Evolutionary conservation across 805 yeast genomes (phyloP), one percentile per base, ranked within the genome.

Genomic region (Pichia californica): DNA sequence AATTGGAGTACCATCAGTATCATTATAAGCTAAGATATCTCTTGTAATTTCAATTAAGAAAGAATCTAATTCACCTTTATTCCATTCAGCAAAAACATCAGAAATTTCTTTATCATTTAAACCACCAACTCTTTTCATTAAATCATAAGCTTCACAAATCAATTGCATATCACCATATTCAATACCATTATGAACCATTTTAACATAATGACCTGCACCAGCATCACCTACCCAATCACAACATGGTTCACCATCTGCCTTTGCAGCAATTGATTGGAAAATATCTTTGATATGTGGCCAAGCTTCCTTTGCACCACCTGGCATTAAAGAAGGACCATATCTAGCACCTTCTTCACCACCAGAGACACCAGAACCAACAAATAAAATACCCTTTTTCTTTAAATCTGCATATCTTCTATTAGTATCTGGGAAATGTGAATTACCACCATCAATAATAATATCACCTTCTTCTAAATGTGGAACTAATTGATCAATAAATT

Each of bases 311-410:
- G 88, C 85, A 67, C 99, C 99, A 81, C 99, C 99, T 59, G 99
- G 99, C 99, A 91, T 91, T 69, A 91, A 78, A 51, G 98, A 89
- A 51, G 99, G 99, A 63, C 99, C 99, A 70, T 85, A 79, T 73
- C 99, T 87, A 60, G 99, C 99, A 77, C 99, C 99, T 69, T 91
- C 99, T 74, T 91, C 99, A 77, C 99, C 99, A 71, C 99, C 99
- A 57, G 98, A 91, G 53, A 93, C 98, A 84, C 99, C 99, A 51
- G 96, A 89, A 62, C 99, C 99, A 52, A 91, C 98, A 57, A 88
- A 93, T 54, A 79, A 72, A 63, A 89, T 81, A 35, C 95, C 98
- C 76, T 91, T 81, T 45, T 69, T 73, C 68, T 83, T 80, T 67
- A 91, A 79, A 66, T 88, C 95, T 47, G 77, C 91, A 76, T 71